Evolutionary conservation across 306 rosid species (phyloP).

Genomic region (Astragalus membranaceus): DNA sequence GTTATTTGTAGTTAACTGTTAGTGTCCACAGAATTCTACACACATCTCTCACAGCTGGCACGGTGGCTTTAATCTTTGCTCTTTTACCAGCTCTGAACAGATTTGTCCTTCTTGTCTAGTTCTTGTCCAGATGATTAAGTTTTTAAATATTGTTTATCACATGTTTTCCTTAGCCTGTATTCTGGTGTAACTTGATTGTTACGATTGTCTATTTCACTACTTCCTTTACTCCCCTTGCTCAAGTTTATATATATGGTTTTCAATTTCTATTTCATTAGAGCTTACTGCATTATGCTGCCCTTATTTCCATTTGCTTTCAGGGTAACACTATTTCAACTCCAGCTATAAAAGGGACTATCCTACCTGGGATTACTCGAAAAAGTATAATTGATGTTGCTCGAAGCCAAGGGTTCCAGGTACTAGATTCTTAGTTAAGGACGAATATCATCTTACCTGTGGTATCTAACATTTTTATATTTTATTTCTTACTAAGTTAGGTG

Average conservation of each 20-base stretch:
- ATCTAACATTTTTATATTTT: constrained; percentile 1
- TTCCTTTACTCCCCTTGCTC: background rate
- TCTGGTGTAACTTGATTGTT: background rate
- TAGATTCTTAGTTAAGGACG: constrained; percentile 12
- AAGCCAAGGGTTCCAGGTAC: constrained; percentile 87
- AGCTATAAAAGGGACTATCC: constrained; percentile 81
- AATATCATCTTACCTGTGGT: constrained; percentile 3
- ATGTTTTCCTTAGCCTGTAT: background rate
- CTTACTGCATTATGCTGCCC: background rate
- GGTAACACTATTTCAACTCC: constrained; percentile 78
- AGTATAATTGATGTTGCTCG: constrained; percentile 91
- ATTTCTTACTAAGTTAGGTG: background rate
- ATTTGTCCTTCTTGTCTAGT: background rate
- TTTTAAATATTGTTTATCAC: background rate
- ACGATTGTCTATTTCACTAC: background rate
- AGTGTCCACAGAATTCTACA: background rate
- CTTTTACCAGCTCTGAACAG: background rate
- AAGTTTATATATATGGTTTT: background rate
- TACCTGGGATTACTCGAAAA: constrained; percentile 96
- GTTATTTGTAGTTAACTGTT: background rate
- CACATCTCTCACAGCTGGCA: background rate
- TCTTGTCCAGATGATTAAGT: background rate
- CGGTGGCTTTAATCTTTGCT: background rate
- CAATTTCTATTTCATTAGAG: background rate
- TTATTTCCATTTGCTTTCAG: constrained; percentile 33